A percentile compares a stretch with the other conserved stretches of the same genome.
Evolutionary conservation across 1,139 yeast genomes (phyloP).

Genomic region (Maudiozyma humilis): DNA sequence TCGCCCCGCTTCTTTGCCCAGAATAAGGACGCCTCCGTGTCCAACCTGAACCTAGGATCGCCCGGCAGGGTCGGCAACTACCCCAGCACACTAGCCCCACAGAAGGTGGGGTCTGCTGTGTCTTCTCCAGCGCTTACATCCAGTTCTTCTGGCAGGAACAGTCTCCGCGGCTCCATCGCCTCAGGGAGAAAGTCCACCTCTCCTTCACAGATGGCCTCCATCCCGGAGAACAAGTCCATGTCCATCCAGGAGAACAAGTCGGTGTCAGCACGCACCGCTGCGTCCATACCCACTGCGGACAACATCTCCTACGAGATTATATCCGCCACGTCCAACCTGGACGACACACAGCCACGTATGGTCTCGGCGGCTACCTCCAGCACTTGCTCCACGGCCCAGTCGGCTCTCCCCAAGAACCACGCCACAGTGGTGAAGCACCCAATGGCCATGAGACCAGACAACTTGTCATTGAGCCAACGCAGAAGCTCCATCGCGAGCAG

Average conservation of each 20-base stretch:
- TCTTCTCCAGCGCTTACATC: neutral
- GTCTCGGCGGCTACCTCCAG: conserved; percentile 3
- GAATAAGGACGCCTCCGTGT: conserved; percentile 1
- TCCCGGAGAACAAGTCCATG: conserved; percentile 5
- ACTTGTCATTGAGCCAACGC: neutral
- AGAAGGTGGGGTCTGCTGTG: conserved; percentile 1
- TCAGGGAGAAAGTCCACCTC: neutral
- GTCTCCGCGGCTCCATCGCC: conserved; percentile 1
- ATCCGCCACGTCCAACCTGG: conserved; percentile 11
- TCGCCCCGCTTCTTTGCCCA: conserved; percentile 14
- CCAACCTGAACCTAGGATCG: neutral
- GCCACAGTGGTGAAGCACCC: conserved; percentile 3
- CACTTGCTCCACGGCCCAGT: neutral
- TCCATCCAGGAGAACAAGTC: conserved; percentile 1
- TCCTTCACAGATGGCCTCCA: conserved; percentile 6
- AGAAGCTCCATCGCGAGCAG: too few relatives aligned
- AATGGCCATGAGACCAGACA: conserved; percentile 5
- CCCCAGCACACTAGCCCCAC: conserved; percentile 13
- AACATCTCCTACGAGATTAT: conserved; percentile 25
- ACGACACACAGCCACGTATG: conserved; percentile 1
- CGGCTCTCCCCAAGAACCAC: neutral
- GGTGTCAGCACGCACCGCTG: neutral
- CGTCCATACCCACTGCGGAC: conserved; percentile 24
- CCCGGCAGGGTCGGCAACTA: conserved; percentile 3
- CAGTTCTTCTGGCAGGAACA: neutral